Base-by-base conservation (phyloP, 495 filamentous ascomycete species). In the Podospora tetraspora region DNA sequence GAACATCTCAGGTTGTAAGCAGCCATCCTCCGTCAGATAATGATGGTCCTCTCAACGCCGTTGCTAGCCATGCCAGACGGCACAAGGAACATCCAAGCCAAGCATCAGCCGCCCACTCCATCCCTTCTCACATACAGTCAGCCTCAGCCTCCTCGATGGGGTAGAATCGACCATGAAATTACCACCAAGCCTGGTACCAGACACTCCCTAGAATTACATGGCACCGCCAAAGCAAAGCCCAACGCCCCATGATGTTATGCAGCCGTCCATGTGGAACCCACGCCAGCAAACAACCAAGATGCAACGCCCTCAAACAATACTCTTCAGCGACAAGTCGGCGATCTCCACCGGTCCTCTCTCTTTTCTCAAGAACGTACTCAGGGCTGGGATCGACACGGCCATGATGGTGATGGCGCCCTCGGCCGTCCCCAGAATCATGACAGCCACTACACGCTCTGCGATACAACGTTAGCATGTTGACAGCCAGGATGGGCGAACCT, bases 381-480 rank as follows among this genome's bases (percentile, higher is more conserved):
- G 32, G 23, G 66, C 57, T 9, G 70, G 70, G 3, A 71, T 67
- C 3, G 70, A 69, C 11, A 62, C 67, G 11, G 70, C 67, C n/a
- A 71, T 66, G 60, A 71, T 69, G 22, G 67, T 67, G 34, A 67
- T 37, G 63, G 70, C 70, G 24, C 67, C 43, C 59, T 71, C 70
- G n/a, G 70, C 70, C 9, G 66, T 68, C n/a, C 70, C 70, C 16
- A 68, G 60, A 11, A 71, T 67, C 24, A 68, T 57, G 3, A 71
- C 59, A 22, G 13, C 60, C 25, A 71, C 66, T 24, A 65, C 59
- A 3, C 43, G 27, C 2, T 52, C 70, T 71, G 37, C 7, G 0
- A 25, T 0, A n/a, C 19, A 22, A 16, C 19, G 21, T 68, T 16
- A 62, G 57, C 25, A 21, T n/a, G 43, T 4, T 11, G 37, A 4